These are phyloP conservation scores for Glycine tomentella DNA, from an alignment of 306 rosid genomes.

Conservation along the genomic window DNA sequence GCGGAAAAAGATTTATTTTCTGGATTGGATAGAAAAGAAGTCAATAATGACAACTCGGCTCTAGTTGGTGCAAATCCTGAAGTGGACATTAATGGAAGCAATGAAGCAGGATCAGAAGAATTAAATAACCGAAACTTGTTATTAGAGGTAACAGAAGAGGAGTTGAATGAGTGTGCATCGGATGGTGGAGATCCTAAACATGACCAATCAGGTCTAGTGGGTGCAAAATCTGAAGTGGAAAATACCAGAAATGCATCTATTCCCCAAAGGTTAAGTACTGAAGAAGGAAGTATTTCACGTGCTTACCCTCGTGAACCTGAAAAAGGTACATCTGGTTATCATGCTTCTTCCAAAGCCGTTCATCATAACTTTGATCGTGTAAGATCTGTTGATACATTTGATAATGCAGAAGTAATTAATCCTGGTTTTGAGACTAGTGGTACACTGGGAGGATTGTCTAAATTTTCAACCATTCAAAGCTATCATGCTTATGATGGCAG, in stretches of 20 bases:
- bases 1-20: slow-evolving; percentile 12
- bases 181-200: slow-evolving; percentile 41
- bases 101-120: slow-evolving; percentile 41
- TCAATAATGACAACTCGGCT: slow-evolving; percentile 25
- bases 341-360: slow-evolving; percentile 46
- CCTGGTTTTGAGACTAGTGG: slow-evolving; percentile 59
- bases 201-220: slow-evolving; percentile 37
- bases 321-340: slow-evolving; percentile 51
- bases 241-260: slow-evolving; percentile 47
- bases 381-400: slow-evolving; percentile 55
- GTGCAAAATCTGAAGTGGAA: slow-evolving; percentile 48
- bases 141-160: slow-evolving; percentile 33
- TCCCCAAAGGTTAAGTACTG: slow-evolving; percentile 47
- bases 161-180: background rate
- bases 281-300: slow-evolving; percentile 48
- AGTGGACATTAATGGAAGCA: slow-evolving; percentile 43
- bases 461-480: slow-evolving; percentile 63
- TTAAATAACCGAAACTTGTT: slow-evolving; percentile 13
- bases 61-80: slow-evolving; percentile 33
- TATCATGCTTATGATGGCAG: slow-evolving; percentile 78
- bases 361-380: slow-evolving; percentile 36
- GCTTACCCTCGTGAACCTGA: slow-evolving; percentile 19
- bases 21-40: slow-evolving; percentile 15
- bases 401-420: slow-evolving; percentile 47
- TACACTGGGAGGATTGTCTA: slow-evolving; percentile 47